Conservation (phyloP, 2,329 filamentous ascomycete genomes). For the Thermothelomyces thermophilus region DNA sequence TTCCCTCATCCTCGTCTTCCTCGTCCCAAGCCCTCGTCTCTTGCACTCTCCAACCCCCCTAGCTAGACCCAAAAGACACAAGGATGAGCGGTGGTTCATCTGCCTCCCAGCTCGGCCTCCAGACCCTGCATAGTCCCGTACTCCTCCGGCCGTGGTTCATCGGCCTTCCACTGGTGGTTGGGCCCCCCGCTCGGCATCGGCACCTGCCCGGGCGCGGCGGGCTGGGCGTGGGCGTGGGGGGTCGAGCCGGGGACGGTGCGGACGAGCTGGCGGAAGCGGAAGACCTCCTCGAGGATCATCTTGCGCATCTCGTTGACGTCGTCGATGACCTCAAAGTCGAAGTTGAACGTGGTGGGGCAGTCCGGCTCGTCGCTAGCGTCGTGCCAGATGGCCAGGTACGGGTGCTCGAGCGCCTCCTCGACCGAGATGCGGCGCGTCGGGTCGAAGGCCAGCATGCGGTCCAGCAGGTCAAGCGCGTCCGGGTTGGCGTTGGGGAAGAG, state of each 20-base stretch:
- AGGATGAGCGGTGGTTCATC: no score
- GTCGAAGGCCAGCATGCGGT: constrained; percentile 97
- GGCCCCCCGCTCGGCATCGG: constrained; percentile 44
- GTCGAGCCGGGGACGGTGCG: constrained; percentile 42
- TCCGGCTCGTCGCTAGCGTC: constrained; percentile 92
- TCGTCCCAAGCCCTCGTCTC: neutral
- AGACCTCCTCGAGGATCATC: constrained; percentile 95
- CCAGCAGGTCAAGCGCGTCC: constrained; percentile 87
- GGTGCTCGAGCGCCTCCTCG: constrained; percentile 91
- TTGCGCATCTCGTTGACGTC: constrained; percentile 91
- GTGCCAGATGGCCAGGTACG: constrained; percentile 97
- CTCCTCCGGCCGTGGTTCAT: constrained; percentile 56
- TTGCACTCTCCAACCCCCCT: neutral
- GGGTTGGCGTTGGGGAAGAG: constrained; percentile 95
- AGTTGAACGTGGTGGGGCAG: constrained; percentile 93
- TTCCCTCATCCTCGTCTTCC: no score
- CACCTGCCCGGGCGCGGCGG: constrained; percentile 35
- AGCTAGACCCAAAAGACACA: no score
- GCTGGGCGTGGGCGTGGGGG: constrained; percentile 28
- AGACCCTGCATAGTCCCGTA: constrained; percentile 46
- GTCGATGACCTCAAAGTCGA: constrained; percentile 96
- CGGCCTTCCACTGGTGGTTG: constrained; percentile 47
- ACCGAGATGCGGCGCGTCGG: constrained; percentile 89
- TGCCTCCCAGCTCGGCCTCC: constrained; percentile 52
- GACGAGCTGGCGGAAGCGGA: constrained; percentile 66